Evolutionary conservation across 2,329 filamentous ascomycete species (phyloP), one percentile per base, ranked within the genome.

Genomic region (Intubia oerlemansii): DNA sequence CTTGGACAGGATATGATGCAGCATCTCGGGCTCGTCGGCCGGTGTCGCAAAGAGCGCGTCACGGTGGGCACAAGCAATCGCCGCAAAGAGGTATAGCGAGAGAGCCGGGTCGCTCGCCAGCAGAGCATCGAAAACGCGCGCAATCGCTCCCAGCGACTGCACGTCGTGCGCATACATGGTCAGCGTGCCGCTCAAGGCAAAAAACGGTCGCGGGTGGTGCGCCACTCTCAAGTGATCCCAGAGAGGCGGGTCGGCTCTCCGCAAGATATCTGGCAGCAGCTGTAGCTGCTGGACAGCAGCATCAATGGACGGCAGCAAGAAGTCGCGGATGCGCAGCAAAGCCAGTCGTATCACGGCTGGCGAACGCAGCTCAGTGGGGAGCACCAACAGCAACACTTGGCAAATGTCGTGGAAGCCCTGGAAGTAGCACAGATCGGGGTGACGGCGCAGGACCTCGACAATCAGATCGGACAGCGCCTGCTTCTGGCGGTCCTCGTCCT

Each of bases 321-420:
- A 98, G 52, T 98, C 88, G 36, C 88, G 71, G 45, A 98, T 93
- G 30, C 82, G 76, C 25, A 95, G 64, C 18, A 84, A 60, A 4
- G 84, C 92, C 33, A 98, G 68, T n/a, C 78, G 75, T 19, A 77
- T 63, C 18, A 90, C 67, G 11, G 74, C 68, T 6, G 58, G 49
- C 12, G 62, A 57, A 11, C 78, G 72, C 30, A 58, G 47, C 14
- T 58, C 44, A 8, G 66, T 53, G 1, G 74, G 73, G 4, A 98
- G 60, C 9, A 93, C 84, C 10, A 98, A 64, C 23, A 95, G 65
- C 34, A 98, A 63, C 15, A 98, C 88, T 52, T 98, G 90, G 41
- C 80, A 88, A 43, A 98, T 95, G 53, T 98, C 88, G 51, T 98
- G 88, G 48, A 90, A 98, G 46, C 88, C 88, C 54, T 98, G 88